phyloP scores from a whole-genome alignment of 306 rosid species.

The Trifolium repens region DNA sequence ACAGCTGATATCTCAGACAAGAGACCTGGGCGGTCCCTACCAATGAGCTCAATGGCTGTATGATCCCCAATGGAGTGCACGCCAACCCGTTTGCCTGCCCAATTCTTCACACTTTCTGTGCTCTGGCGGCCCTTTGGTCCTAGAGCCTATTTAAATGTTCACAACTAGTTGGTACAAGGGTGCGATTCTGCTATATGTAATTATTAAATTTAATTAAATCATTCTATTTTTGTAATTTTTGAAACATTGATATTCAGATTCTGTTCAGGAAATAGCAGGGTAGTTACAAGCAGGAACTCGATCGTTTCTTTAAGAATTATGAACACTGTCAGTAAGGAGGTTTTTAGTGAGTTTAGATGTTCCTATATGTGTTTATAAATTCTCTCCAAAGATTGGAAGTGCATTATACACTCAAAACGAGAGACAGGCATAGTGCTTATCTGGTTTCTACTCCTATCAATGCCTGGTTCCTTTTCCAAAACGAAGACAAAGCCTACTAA shows the following conservation, averaged over 20 bases:
- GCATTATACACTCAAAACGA: slow-evolving; percentile 7
- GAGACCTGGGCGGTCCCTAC: slow-evolving; percentile 78
- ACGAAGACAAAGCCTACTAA: slow-evolving; percentile 5
- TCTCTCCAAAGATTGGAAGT: slow-evolving; percentile 7
- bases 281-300: not conserved
- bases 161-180: not conserved
- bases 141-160: slow-evolving; percentile 59
- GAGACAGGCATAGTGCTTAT: not conserved
- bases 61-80: slow-evolving; percentile 68
- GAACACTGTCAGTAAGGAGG: not conserved
- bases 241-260: not conserved
- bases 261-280: not conserved
- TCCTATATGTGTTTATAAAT: slow-evolving; percentile 10
- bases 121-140: slow-evolving; percentile 73
- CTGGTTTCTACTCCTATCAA: not conserved
- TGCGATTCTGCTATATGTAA: not conserved
- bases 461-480: not conserved
- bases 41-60: slow-evolving; percentile 70
- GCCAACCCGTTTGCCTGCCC: slow-evolving; percentile 64
- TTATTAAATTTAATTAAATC: not conserved
- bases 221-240: not conserved
- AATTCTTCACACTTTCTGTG: slow-evolving; percentile 52
- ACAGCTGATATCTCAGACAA: slow-evolving; percentile 81
- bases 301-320: slow-evolving; percentile 4
- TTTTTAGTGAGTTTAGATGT: slow-evolving; percentile 15